Evolutionary conservation across 371 early-diverging fungal species (phyloP).

Genomic region (Syncephalastrum contaminatum): DNA sequence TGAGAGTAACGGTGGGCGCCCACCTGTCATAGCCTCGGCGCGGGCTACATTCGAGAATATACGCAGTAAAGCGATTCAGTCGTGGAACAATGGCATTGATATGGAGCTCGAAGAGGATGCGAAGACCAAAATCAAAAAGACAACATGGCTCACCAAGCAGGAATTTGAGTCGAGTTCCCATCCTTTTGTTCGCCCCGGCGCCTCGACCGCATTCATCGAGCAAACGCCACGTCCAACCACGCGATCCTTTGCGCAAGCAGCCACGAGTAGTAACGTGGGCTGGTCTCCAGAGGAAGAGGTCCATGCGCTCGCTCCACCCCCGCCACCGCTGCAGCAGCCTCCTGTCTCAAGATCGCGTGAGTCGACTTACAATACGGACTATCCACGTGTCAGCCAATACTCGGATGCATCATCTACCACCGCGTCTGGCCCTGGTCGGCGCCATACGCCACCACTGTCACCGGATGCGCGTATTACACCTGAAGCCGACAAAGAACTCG

Average conservation of each 20-base stretch:
- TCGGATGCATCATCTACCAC: too few species aligned
- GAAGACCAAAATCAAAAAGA: slow-evolving; percentile 14
- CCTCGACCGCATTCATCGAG: background rate
- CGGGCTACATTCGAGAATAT: slow-evolving; percentile 27
- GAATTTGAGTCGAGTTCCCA: slow-evolving; percentile 13
- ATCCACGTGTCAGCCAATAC: background rate
- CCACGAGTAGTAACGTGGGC: background rate
- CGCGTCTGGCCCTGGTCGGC: too few species aligned
- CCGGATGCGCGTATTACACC: too few species aligned
- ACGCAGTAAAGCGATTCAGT: slow-evolving; percentile 21
- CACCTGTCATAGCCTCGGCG: too few species aligned
- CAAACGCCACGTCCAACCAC: background rate
- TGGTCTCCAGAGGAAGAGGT: slow-evolving; percentile 15
- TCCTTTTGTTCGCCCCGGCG: background rate
- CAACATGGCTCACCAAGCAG: slow-evolving; percentile 24
- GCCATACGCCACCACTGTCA: too few species aligned
- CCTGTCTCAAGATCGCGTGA: background rate
- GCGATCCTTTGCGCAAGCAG: slow-evolving; percentile 11
- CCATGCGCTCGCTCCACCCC: background rate
- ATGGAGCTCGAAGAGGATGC: slow-evolving; percentile 14
- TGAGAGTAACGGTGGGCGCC: too few species aligned
- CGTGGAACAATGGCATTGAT: slow-evolving; percentile 34
- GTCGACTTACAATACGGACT: background rate
- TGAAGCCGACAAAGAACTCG: too few species aligned
- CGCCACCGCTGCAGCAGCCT: background rate